These are phyloP conservation scores for Coemansia sp. DNA, from an alignment of 192 early-diverging fungal genomes.

Conservation along the genomic window DNA sequence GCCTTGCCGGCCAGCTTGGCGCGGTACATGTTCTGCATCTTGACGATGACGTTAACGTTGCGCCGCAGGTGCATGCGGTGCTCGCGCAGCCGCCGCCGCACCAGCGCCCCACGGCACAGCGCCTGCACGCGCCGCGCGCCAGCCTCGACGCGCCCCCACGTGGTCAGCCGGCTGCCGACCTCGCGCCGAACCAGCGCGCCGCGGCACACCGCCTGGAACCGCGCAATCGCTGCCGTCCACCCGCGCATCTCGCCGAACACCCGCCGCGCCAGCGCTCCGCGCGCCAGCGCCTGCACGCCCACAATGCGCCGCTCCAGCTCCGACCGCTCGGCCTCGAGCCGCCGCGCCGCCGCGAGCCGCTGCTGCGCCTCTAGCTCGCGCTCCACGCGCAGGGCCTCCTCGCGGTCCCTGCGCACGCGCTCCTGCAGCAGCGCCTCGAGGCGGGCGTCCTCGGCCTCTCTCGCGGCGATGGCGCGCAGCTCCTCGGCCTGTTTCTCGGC, in stretches of 20 bases:
- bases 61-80: slow-evolving; percentile 61
- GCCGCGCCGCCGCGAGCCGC: neutral
- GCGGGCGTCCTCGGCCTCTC: slow-evolving; percentile 9
- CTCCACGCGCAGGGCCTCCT: slow-evolving; percentile 4
- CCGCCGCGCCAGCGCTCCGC: slow-evolving; percentile 61
- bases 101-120: slow-evolving; percentile 63
- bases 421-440: too few relatives aligned
- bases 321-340: slow-evolving; percentile 31
- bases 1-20: slow-evolving; percentile 70
- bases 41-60: slow-evolving; percentile 77
- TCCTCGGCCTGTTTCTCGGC: slow-evolving; percentile 22
- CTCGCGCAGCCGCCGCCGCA: slow-evolving; percentile 63
- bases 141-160: slow-evolving; percentile 38
- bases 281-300: slow-evolving; percentile 62
- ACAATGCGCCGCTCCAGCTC: slow-evolving; percentile 54
- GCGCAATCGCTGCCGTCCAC: slow-evolving; percentile 50
- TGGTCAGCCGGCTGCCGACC: slow-evolving; percentile 29
- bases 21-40: slow-evolving; percentile 69
- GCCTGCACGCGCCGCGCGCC: slow-evolving; percentile 65
- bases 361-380: slow-evolving; percentile 13
- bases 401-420: too few relatives aligned
- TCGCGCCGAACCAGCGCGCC: slow-evolving; percentile 46
- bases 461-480: neutral
- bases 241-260: slow-evolving; percentile 58
- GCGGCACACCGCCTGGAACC: slow-evolving; percentile 55